A percentile compares a stretch with the other conserved stretches of the same genome.
phyloP scores from a whole-genome alignment of 768 basidiomycete species.

The Hebeloma cylindrosporum region DNA sequence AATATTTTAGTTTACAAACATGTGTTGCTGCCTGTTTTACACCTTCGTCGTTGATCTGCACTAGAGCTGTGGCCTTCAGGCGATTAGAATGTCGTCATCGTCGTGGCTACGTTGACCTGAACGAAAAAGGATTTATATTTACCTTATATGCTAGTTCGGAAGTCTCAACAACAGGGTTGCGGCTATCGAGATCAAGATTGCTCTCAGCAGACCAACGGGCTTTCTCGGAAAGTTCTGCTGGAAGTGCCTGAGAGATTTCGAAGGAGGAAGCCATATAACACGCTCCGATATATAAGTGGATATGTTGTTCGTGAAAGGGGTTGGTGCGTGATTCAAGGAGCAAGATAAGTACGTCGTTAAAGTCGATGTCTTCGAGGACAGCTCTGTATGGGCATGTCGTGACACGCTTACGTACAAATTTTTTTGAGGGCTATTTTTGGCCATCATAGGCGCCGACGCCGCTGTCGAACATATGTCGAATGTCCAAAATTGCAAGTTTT shows the following conservation, averaged over 20 bases:
- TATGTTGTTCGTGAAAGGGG: no score
- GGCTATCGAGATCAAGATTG: conserved; percentile 19
- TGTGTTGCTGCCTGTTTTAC: conserved; percentile 65
- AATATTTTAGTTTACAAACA: conserved; percentile 37
- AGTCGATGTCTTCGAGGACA: no score
- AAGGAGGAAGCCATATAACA: background rate
- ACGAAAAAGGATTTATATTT: conserved; percentile 17
- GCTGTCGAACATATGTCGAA: no score
- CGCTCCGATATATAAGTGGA: no score
- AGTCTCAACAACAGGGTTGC: conserved; percentile 61
- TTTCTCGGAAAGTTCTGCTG: conserved; percentile 29
- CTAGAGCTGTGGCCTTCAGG: conserved; percentile 55
- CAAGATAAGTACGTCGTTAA: no score
- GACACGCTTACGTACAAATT: no score
- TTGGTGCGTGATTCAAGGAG: no score
- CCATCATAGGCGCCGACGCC: no score
- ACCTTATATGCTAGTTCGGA: conserved; percentile 62
- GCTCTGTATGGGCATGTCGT: no score
- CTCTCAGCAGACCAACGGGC: conserved; percentile 16
- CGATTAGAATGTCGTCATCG: conserved; percentile 12
- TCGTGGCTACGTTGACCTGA: background rate
- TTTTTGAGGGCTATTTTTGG: no score
- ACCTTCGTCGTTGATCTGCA: conserved; percentile 59
- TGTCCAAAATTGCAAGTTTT: no score
- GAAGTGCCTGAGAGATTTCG: background rate